Evolutionary conservation across 805 yeast genomes (phyloP).

Genomic region (Candida krabiensis): DNA sequence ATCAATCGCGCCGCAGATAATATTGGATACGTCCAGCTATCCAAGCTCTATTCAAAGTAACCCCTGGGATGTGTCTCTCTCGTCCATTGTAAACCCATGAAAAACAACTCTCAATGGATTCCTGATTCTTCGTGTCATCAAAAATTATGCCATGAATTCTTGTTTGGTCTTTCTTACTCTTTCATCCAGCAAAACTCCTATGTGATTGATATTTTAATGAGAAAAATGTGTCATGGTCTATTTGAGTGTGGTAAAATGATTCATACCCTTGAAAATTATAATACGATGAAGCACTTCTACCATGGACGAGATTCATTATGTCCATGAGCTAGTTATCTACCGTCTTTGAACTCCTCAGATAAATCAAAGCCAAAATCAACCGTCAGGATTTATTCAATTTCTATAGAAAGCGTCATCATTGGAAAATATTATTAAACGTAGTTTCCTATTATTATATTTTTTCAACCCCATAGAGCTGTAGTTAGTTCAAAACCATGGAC

Average conservation of each 20-base stretch:
- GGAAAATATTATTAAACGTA: slow-evolving; percentile 2
- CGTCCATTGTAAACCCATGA: slow-evolving; percentile 82
- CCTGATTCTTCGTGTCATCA: slow-evolving; percentile 30
- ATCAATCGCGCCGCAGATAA: too few species aligned
- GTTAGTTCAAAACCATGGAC: too few species aligned
- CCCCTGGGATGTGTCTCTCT: slow-evolving; percentile 67
- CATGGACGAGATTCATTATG: slow-evolving; percentile 57
- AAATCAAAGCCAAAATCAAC: too few species aligned
- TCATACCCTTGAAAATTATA: slow-evolving; percentile 57
- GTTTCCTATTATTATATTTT: too few species aligned
- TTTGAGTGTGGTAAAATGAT: slow-evolving; percentile 65
- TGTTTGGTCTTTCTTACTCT: slow-evolving; percentile 58
- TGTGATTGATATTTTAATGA: too few species aligned
- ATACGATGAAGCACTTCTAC: slow-evolving; percentile 54
- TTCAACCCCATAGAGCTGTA: too few species aligned
- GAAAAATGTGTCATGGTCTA: slow-evolving; percentile 85
- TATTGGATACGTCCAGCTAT: too few species aligned
- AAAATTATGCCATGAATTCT: slow-evolving; percentile 48
- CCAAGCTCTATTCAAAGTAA: slow-evolving; percentile 51
- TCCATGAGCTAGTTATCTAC: slow-evolving; percentile 66
- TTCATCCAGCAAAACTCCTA: too few species aligned
- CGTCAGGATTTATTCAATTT: too few species aligned
- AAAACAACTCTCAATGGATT: slow-evolving; percentile 44
- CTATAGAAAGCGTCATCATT: slow-evolving; percentile 3
- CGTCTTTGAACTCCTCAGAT: slow-evolving; percentile 40